Base-by-base conservation (phyloP, 2,329 filamentous ascomycete genomes). In the Fusarium pseudograminearum region DNA sequence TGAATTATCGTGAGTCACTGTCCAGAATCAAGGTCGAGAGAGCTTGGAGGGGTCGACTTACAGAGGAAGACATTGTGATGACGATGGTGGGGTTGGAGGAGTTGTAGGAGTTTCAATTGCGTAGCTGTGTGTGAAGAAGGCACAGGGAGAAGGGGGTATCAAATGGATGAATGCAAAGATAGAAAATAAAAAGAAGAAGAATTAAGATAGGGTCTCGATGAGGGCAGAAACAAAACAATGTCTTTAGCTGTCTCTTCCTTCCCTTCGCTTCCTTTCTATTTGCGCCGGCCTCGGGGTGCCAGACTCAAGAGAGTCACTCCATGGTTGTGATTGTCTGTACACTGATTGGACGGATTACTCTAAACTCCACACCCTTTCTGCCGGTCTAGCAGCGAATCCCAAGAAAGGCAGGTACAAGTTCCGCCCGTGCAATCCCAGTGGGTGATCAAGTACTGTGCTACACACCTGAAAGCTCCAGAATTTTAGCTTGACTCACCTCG, bases 1-100 rank as follows among this genome's bases (percentile, higher is more conserved):
- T 61, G 38, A 34, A 50, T 59, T 28, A 33, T 59, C 57, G 65
- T 79, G 71, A 79, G 74, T 77, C 75, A 78, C 67, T 65, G 65
- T 65, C 63, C 65, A 67, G 51, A 34, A 50, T 50, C 18, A 16
- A 36, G 51, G 46, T 50, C 38, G 52, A 61, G 63, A 30, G 61
- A 59, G 60, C 53, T 46, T 50, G 36, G 50, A 50, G 57, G 57
- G 51, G 56, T 56, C 33, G 57, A 71, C 73, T 53, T 75, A 75
- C 73, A 66, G 73, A 64, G 50, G 73, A 65, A 50, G 73, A 69
- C 74, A 75, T 76, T 59, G 59, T 75, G 73, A 59, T 61, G 44
- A 42, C 12, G 55, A 46, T 67, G 59, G 65, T 56, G 55, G 66
- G 66, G 58, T 53, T 53, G 12, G 41, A 63, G 50, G 57, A 30